Evolutionary conservation across 116 monocot genomes (phyloP), one percentile per base, ranked within the genome.

Genomic region (Cymodocea nodosa): DNA sequence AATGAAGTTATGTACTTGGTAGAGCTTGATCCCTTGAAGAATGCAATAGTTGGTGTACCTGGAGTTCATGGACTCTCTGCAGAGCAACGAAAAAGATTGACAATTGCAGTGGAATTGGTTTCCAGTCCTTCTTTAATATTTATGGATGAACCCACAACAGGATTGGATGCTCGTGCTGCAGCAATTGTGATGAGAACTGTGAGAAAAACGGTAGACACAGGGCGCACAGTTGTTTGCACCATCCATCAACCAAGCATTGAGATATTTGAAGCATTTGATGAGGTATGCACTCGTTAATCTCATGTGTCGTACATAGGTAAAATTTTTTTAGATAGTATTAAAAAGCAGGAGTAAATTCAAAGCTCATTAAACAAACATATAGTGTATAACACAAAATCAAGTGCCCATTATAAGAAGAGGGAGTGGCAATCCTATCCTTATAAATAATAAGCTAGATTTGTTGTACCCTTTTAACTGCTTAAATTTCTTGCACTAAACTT

Each of bases 231-330:
- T 30, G 30, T 30, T 30, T 30, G 30, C 30, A 30, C 30, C 30
- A 30, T 30, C 30, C 30, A 30, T 30, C 30, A 30, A 30, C 30
- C 30, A 30, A 30, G 30, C 30, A 30, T 30, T 30, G 30, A 87
- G 64, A 84, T 88, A 70, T 89, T 89, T 75, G 89, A 89, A 77
- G 74, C 84, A 60, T 89, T 89, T 73, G 89, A 89, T 81, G 87
- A 84, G 30, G 30, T 30, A 30, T 30, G 30, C 30, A 30, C 30
- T 30, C 30, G 3, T 30, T 11, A 6, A 11, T 11, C 44, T 30
- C 30, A 30, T 30, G 30, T 1, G 3, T 30, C 30, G 3, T 30
- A 30, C 30, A 30, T 30, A 30, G 30, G 30, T 30, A 30, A 30
- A 30, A 30, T 30, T 30, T 1, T 30, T 30, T 30, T 30, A 30